These are phyloP conservation scores for Aspergillus fumigatiaffinis DNA, from an alignment of 2,329 filamentous ascomycete genomes.

Conservation along the genomic window DNA sequence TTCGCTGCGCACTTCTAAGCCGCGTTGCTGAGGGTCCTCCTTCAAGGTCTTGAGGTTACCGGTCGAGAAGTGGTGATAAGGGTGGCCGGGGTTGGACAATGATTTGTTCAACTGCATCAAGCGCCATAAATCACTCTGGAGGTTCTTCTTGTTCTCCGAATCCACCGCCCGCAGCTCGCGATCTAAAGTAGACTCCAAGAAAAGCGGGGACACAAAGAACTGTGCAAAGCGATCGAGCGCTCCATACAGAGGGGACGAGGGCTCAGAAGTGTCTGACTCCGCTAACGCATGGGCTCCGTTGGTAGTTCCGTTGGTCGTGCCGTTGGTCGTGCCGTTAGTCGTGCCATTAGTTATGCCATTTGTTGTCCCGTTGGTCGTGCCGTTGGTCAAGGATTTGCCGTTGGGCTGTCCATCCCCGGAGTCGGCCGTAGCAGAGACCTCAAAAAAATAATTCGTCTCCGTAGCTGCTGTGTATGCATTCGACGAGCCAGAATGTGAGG, in stretches of 20 bases:
- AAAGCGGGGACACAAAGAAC: slow-evolving; percentile 87
- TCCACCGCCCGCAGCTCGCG: slow-evolving; percentile 85
- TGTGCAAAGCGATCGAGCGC: slow-evolving; percentile 88
- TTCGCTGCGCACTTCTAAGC: slow-evolving; percentile 80
- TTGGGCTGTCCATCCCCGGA: slow-evolving; percentile 30
- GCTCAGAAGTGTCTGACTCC: slow-evolving; percentile 18
- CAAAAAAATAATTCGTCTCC: slow-evolving; percentile 97
- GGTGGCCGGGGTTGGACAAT: slow-evolving; percentile 80
- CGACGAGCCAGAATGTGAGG: slow-evolving; percentile 82
- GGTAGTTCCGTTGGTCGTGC: slow-evolving; percentile 22
- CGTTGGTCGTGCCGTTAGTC: slow-evolving; percentile 18
- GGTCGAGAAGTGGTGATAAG: slow-evolving; percentile 87
- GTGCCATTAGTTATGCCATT: slow-evolving; percentile 21
- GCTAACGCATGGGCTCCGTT: slow-evolving; percentile 13
- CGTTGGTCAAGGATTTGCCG: slow-evolving; percentile 23
- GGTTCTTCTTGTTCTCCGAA: slow-evolving; percentile 96
- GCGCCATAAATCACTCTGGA: slow-evolving; percentile 86
- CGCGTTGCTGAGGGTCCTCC: slow-evolving; percentile 71
- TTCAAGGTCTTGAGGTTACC: slow-evolving; percentile 84
- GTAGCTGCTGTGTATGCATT: slow-evolving; percentile 93
- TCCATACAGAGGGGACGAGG: slow-evolving; percentile 64
- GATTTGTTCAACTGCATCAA: slow-evolving; percentile 84
- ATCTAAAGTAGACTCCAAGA: slow-evolving; percentile 78
- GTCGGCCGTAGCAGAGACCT: slow-evolving; percentile 74
- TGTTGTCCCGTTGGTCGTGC: slow-evolving; percentile 20